Evolutionary conservation across 2,329 filamentous ascomycete species (phyloP).

Genomic region (Aspergillus viridinutans): DNA sequence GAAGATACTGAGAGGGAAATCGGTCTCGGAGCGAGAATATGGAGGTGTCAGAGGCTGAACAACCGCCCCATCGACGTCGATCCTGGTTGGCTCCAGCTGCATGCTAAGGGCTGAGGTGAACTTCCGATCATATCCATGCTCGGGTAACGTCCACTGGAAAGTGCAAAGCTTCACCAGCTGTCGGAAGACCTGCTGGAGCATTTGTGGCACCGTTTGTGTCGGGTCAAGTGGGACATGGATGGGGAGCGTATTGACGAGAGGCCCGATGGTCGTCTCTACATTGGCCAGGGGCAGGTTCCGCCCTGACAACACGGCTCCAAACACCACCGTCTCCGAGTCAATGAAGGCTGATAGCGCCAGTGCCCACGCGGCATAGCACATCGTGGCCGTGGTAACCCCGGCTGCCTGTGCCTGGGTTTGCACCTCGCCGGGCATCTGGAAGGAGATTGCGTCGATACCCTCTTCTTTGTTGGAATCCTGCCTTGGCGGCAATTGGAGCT

Average conservation of each 20-base stretch:
- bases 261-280: constrained; percentile 27
- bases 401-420: too few relatives aligned
- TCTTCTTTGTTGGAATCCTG: not conserved
- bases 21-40: too few relatives aligned
- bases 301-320: too few relatives aligned
- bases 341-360: too few relatives aligned
- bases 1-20: too few relatives aligned
- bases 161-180: too few relatives aligned
- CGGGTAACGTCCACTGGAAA: constrained; percentile 1
- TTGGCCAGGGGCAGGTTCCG: too few relatives aligned
- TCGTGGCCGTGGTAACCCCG: too few relatives aligned
- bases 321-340: too few relatives aligned
- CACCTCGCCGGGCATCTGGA: not conserved
- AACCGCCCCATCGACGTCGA: not conserved
- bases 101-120: constrained; percentile 2
- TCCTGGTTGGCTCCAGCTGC: not conserved
- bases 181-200: not conserved
- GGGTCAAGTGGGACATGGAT: constrained; percentile 15
- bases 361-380: too few relatives aligned
- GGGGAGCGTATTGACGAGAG: constrained; percentile 31
- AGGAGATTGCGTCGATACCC: not conserved
- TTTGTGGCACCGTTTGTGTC: not conserved
- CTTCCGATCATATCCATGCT: constrained; percentile 1
- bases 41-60: too few relatives aligned
- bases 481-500: not conserved